Evolutionary conservation across 2,329 filamentous ascomycete genomes (phyloP).

Genomic region (Scedosporium apiospermum): DNA sequence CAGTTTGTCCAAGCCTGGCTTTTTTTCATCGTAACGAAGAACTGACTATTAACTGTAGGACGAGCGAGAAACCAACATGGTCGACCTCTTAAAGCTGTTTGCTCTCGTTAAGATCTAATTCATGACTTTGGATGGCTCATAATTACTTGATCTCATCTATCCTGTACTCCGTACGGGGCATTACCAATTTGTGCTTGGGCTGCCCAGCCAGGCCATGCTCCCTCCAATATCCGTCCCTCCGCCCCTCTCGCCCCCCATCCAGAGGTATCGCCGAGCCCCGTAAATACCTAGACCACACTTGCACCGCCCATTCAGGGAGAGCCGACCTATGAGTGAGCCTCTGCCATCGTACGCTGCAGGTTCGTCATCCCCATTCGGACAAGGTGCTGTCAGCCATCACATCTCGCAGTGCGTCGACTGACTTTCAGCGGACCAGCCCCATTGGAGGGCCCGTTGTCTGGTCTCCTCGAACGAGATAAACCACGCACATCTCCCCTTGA

Average conservation of each 20-base stretch:
- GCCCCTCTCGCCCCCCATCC: not conserved
- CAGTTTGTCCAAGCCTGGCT: not conserved
- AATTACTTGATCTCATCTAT: not conserved
- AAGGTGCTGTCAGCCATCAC: constrained; percentile 3
- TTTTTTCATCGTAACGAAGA: not conserved
- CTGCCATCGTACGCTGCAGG: not conserved
- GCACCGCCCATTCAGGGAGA: not conserved
- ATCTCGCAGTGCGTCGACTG: constrained; percentile 1
- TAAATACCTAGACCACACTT: not conserved
- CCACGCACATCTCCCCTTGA: not conserved
- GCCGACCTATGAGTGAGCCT: not conserved
- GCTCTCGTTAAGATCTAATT: not conserved
- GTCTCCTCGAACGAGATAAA: constrained; percentile 7
- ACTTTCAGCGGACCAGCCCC: not conserved
- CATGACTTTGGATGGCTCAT: not conserved
- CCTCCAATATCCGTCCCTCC: too few species aligned
- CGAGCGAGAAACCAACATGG: not conserved
- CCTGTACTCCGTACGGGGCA: not conserved
- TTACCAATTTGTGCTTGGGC: constrained; percentile 4
- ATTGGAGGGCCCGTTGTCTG: not conserved
- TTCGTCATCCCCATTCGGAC: constrained; percentile 3
- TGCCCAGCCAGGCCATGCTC: too few species aligned
- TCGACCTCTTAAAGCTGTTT: not conserved
- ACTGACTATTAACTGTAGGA: not conserved
- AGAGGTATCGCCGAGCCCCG: not conserved